Percentiles rank a stretch among this genome's conserved stretches.
These are phyloP conservation scores for Pachyrhizus erosus DNA, from an alignment of 306 rosid species.

Conservation along the genomic window DNA sequence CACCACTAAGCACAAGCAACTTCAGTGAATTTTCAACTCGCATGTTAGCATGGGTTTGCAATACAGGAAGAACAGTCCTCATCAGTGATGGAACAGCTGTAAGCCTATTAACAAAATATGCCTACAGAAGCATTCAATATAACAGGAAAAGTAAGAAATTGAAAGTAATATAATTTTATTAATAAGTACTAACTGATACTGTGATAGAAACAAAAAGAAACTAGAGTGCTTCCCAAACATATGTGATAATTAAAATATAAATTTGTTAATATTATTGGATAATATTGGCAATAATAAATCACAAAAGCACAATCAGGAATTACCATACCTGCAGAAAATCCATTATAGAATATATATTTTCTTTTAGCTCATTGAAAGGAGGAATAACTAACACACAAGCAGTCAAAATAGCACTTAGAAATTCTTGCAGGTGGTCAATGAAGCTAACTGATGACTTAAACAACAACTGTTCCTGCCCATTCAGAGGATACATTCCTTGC, in stretches of 20 bases:
- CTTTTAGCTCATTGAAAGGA: conserved; percentile 65
- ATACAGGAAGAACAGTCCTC: conserved; percentile 77
- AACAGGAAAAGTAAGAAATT: conserved; percentile 29
- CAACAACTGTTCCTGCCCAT: conserved; percentile 67
- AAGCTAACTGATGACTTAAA: conserved; percentile 89
- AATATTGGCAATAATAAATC: conserved; percentile 20
- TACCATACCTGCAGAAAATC: conserved; percentile 73
- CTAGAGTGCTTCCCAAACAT: conserved; percentile 23
- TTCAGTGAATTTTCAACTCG: conserved; percentile 57
- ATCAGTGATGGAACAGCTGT: conserved; percentile 85
- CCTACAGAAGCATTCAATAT: conserved; percentile 57
- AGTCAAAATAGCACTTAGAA: conserved; percentile 76
- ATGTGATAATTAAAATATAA: conserved; percentile 25
- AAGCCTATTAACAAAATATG: conserved; percentile 71
- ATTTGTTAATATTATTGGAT: conserved; percentile 25
- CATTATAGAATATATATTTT: conserved; percentile 59
- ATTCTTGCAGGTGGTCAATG: conserved; percentile 91
- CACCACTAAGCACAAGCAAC: conserved; percentile 88
- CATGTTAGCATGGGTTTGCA: conserved; percentile 45
- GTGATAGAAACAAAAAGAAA: conserved; percentile 13
- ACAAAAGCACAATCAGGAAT: conserved; percentile 21
- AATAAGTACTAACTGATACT: conserved; percentile 29
- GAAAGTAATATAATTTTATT: conserved; percentile 20
- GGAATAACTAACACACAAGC: conserved; percentile 79
- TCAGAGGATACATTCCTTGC: conserved; percentile 77